Conservation (phyloP, 2,329 filamentous ascomycete species). For the Didymella segeticola region DNA sequence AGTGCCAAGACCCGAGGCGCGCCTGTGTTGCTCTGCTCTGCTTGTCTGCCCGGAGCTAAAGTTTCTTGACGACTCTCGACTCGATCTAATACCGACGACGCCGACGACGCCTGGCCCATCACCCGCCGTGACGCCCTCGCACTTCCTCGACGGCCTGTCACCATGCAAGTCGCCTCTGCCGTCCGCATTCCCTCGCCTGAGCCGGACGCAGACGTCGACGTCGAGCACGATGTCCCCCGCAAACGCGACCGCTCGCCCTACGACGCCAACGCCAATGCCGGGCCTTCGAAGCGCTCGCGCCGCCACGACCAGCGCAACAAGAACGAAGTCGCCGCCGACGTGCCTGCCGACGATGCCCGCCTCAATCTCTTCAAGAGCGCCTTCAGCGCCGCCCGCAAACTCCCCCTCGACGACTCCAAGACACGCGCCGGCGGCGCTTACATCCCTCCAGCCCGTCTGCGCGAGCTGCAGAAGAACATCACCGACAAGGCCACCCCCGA, state of each 20-base stretch:
- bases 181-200: slow-evolving; percentile 65
- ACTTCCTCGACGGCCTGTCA: slow-evolving; percentile 9
- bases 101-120: slow-evolving; percentile 2
- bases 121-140: background rate
- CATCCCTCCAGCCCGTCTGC: slow-evolving; percentile 88
- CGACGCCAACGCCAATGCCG: too few relatives aligned
- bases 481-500: slow-evolving; percentile 96
- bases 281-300: slow-evolving; percentile 48
- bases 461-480: slow-evolving; percentile 93
- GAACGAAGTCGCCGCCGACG: slow-evolving; percentile 17
- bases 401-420: slow-evolving; percentile 85
- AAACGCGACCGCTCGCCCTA: slow-evolving; percentile 63
- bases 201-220: slow-evolving; percentile 55
- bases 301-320: slow-evolving; percentile 53
- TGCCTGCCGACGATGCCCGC: slow-evolving; percentile 43
- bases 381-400: slow-evolving; percentile 68
- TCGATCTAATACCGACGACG: too few relatives aligned
- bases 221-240: slow-evolving; percentile 54
- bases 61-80: slow-evolving; percentile 27
- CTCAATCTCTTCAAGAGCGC: slow-evolving; percentile 47
- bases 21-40: too few relatives aligned
- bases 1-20: slow-evolving; percentile 9
- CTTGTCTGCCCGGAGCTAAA: slow-evolving; percentile 32
- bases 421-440: slow-evolving; percentile 97
- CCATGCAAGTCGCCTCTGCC: slow-evolving; percentile 52